A percentile compares a stretch with the other conserved stretches of the same genome.
Evolutionary conservation across 768 basidiomycete species (phyloP).

Genomic region (Mycena filopes): DNA sequence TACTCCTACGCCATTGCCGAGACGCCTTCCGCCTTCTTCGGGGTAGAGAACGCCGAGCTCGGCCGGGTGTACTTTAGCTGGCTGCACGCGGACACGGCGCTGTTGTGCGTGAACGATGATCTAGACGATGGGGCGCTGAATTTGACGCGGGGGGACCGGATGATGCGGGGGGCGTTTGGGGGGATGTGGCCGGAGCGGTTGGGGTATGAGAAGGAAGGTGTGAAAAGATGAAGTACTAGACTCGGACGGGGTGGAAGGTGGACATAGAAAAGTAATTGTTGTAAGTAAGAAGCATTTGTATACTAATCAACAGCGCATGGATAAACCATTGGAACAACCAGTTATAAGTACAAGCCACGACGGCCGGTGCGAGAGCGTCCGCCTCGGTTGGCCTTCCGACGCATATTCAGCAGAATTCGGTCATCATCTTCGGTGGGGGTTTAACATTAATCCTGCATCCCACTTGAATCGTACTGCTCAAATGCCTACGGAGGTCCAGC

Average conservation of each 20-base stretch:
- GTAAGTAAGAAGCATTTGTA: slow-evolving; percentile 2
- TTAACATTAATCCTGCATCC: too few relatives aligned
- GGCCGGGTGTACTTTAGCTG: slow-evolving; percentile 27
- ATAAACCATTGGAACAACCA: too few relatives aligned
- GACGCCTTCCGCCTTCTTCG: slow-evolving; percentile 35
- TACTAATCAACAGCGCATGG: neutral
- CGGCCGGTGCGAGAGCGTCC: too few relatives aligned
- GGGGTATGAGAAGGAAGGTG: slow-evolving; percentile 1
- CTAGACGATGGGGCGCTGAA: slow-evolving; percentile 30
- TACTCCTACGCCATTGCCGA: slow-evolving; percentile 47
- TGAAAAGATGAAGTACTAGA: too few relatives aligned
- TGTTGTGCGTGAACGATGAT: slow-evolving; percentile 49
- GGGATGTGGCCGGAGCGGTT: slow-evolving; percentile 17
- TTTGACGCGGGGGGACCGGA: slow-evolving; percentile 17
- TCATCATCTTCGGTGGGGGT: too few relatives aligned
- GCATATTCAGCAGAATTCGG: too few relatives aligned
- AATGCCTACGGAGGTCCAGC: too few relatives aligned
- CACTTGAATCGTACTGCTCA: too few relatives aligned
- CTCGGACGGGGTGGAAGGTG: too few relatives aligned
- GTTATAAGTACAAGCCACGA: too few relatives aligned
- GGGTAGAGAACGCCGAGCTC: slow-evolving; percentile 21
- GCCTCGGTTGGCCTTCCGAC: too few relatives aligned
- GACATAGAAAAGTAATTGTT: slow-evolving; percentile 11
- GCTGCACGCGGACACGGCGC: slow-evolving; percentile 38
- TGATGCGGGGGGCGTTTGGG: slow-evolving; percentile 19